These are phyloP conservation scores for Botryotinia calthae DNA, from an alignment of 2,329 filamentous ascomycete species.

Conservation along the genomic window DNA sequence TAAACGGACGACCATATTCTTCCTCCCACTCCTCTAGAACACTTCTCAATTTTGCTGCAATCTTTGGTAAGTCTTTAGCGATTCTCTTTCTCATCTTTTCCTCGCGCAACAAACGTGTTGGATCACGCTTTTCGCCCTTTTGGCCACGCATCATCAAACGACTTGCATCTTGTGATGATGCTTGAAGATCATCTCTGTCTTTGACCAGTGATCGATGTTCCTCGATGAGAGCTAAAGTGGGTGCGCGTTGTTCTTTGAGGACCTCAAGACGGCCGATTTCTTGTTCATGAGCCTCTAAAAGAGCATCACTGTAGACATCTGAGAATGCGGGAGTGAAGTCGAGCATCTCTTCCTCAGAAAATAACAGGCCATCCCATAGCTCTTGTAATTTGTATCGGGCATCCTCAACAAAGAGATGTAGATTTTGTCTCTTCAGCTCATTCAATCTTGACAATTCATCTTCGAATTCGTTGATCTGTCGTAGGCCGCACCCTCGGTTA, in stretches of 20 bases:
- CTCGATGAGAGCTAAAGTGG: conserved; percentile 78
- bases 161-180: conserved; percentile 92
- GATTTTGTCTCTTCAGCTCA: conserved; percentile 90
- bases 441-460: conserved; percentile 83
- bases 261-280: conserved; percentile 81
- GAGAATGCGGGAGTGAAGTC: conserved; percentile 97
- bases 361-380: conserved; percentile 91
- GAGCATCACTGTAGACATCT: conserved; percentile 93
- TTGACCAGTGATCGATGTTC: conserved; percentile 77
- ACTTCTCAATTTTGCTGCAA: conserved; percentile 79
- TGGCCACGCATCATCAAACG: conserved; percentile 86
- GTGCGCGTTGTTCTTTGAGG: conserved; percentile 81
- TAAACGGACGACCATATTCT: conserved; percentile 88
- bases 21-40: conserved; percentile 86
- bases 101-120: conserved; percentile 86
- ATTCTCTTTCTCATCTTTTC: conserved; percentile 99
- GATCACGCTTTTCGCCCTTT: conserved; percentile 92
- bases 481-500: conserved; percentile 86
- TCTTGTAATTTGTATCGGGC: conserved; percentile 86
- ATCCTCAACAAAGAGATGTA: conserved; percentile 95
- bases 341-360: conserved; percentile 97
- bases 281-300: conserved; percentile 90
- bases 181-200: conserved; percentile 82
- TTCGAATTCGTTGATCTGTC: conserved; percentile 94
- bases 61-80: conserved; percentile 89